Base-by-base conservation (phyloP, 495 filamentous ascomycete genomes). In the Immersiella caudata region DNA sequence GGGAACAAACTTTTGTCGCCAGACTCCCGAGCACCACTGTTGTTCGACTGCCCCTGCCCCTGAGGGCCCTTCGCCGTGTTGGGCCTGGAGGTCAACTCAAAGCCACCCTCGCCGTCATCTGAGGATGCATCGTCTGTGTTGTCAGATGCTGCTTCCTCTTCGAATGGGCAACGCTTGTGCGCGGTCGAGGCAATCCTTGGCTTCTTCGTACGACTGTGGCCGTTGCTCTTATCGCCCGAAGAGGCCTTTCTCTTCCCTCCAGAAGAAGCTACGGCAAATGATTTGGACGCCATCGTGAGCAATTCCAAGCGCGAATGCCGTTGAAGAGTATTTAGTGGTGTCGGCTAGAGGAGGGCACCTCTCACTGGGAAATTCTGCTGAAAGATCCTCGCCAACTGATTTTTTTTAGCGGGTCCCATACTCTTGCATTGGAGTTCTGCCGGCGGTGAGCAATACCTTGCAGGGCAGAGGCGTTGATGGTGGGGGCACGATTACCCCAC, bases 181-280 rank as follows among this genome's bases (percentile, higher is more conserved):
- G 66, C 60, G 46, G 68, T 71, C 56, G 75, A 64, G 54, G 72
- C 72, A 26, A 75, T 78, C 71, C 81, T 86, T 12, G 78, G 75
- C 65, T 86, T 86, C 70, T 86, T 87, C 62, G 68, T 60, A 14
- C 68, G 69, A 36, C 35, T 58, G 16, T 70, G 75, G 16, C 68
- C 70, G 52, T 63, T 64, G 50, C 75, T 70, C 60, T 83, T 83
- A 58, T 71, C 76, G 51, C 68, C 68, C 49, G 75, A 76, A 12
- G 70, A 55, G 7, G 73, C 75, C 70, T 84, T 84, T 60, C 82
- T 76, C 69, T 83, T 84, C 7, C 68, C 72, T 26, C 71, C 70
- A 5, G 64, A 36, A 16, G 65, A 36, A 16, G 65, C 59, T 16
- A 72, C 67, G 27, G 64, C 60, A 60, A 69, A 58, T 55, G 52